Evolutionary conservation across 345 rosid species (phyloP).

Genomic region (Passiflora organensis): DNA sequence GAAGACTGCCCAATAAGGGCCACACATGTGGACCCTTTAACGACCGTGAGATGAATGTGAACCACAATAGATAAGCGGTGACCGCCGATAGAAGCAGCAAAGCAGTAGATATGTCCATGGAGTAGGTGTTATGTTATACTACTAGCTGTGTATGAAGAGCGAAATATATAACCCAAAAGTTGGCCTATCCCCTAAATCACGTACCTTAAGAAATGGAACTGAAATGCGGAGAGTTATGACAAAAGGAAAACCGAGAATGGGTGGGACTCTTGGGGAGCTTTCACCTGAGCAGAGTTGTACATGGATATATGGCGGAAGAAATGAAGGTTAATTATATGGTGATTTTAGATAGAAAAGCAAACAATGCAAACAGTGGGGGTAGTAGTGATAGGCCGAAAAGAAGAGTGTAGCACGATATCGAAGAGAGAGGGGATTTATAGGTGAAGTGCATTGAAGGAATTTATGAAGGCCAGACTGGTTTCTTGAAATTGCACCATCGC

Average conservation of each 20-base stretch:
- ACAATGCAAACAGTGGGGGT: neutral
- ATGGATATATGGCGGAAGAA: neutral
- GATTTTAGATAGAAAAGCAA: too few species aligned
- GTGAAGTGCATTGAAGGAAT: constrained; percentile 38
- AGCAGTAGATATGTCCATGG: constrained; percentile 63
- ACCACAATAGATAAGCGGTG: constrained; percentile 77
- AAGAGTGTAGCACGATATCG: constrained; percentile 16
- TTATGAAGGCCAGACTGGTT: constrained; percentile 61
- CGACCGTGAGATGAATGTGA: constrained; percentile 78
- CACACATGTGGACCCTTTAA: constrained; percentile 86
- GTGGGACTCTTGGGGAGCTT: too few species aligned
- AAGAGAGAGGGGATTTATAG: constrained; percentile 43
- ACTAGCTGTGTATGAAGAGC: too few species aligned
- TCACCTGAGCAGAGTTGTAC: neutral
- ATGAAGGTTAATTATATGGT: too few species aligned
- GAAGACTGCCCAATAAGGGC: constrained; percentile 88
- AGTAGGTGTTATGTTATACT: neutral
- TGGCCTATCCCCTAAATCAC: neutral
- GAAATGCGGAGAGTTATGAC: neutral
- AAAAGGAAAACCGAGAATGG: constrained; percentile 5
- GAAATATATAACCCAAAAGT: neutral
- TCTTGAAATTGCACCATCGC: constrained; percentile 30
- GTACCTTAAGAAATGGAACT: neutral
- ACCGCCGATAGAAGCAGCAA: constrained; percentile 57
- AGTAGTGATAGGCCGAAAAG: neutral